Evolutionary conservation across 2,329 filamentous ascomycete species (phyloP).

Genomic region (Thielaviopsis euricoi): DNA sequence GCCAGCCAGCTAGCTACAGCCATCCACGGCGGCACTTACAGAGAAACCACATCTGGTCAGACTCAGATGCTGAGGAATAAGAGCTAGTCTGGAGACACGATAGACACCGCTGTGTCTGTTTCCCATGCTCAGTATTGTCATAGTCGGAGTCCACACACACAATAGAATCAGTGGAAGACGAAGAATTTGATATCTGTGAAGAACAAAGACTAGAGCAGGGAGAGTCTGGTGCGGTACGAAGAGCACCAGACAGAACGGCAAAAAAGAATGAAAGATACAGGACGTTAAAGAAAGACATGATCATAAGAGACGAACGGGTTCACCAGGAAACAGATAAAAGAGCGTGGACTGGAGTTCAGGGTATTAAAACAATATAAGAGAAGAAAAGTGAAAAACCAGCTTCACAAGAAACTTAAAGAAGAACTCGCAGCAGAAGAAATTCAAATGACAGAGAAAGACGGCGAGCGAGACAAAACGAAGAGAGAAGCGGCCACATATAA

Average conservation of each 20-base stretch:
- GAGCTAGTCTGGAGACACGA: conserved; percentile 35
- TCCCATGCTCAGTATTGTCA: background rate
- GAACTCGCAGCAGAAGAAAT: too few species aligned
- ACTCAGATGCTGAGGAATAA: conserved; percentile 30
- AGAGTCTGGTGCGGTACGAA: background rate
- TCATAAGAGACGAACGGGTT: too few species aligned
- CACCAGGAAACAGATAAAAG: too few species aligned
- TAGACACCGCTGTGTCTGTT: conserved; percentile 26
- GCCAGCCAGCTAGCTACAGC: background rate
- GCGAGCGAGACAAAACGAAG: too few species aligned
- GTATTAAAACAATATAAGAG: too few species aligned
- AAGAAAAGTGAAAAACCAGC: too few species aligned
- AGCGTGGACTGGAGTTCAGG: too few species aligned
- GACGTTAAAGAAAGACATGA: too few species aligned
- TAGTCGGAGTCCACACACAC: background rate
- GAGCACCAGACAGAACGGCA: background rate
- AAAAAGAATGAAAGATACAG: too few species aligned
- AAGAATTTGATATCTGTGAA: background rate
- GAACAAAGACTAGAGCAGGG: background rate
- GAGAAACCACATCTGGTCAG: conserved; percentile 38
- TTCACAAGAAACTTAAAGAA: too few species aligned
- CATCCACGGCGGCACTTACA: conserved; percentile 24
- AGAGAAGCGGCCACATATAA: too few species aligned
- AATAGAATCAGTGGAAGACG: background rate
- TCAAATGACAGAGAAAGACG: too few species aligned